Base-by-base conservation (phyloP, 140 eudicot genomes). In the Cichorium intybus region DNA sequence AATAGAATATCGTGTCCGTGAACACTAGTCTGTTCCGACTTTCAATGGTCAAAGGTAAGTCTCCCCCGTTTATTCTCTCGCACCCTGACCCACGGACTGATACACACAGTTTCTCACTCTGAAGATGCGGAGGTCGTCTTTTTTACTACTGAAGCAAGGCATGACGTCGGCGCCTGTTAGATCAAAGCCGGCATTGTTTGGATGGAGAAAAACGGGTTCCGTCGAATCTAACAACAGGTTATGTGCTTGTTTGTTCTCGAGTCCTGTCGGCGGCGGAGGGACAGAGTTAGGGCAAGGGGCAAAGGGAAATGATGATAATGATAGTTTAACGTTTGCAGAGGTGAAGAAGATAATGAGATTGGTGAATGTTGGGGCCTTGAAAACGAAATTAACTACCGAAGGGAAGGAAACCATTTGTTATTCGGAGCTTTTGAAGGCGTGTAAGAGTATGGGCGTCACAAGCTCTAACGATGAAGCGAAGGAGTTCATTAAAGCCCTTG, bases 331-430 rank as follows among this genome's bases (percentile, higher is more conserved):
- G 76, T 74, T 56, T 66, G 68, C 72, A 41, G 97, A 90, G 68
- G 90, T 87, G 37, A 84, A 81, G 88, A 82, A 79, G 66, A 70
- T 90, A 76, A 84, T 90, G 90, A 78, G 95, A 60, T 65, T 90
- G 81, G 97, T 90, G 76, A 81, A 90, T 76, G 86, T 87, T n/a
- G 95, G 82, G 73, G 85, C 81, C 58, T 64, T 90, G 83, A 90
- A 90, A 80, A 72, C 59, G 82, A 85, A 68, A 66, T 33, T 90
- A 24, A 90, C 77, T 18, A 52, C 64, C 41, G 90, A 84, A 54
- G 83, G 79, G 2, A 84, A 80, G 69, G 97, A 87, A 71, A 86
- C 81, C 51, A 82, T 90, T 46, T 72, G 82, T 66, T 90, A 87
- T 69, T 48, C 67, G 24, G 87, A 87, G 70, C 73, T 90, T 8